Percentiles rank a stretch among this genome's conserved stretches.
Conservation (phyloP, 164 flowering plant genomes). For the Macadamia integrifolia region DNA sequence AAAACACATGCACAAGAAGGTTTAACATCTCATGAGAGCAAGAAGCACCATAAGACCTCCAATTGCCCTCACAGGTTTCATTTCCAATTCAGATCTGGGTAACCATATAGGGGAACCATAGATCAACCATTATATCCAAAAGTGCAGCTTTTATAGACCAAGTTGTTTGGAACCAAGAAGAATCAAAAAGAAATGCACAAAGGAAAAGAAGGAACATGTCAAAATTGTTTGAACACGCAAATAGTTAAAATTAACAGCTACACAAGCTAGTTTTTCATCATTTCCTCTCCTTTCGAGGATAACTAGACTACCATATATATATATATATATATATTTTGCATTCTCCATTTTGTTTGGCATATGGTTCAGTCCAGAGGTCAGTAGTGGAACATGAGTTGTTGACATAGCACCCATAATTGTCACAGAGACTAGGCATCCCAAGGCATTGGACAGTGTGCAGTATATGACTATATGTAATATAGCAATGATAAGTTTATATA, state of each 20-base stretch:
- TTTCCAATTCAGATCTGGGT: neutral
- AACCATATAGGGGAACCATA: neutral
- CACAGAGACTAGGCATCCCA: too few relatives aligned
- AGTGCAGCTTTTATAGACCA: neutral
- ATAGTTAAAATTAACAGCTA: too few relatives aligned
- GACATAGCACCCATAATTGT: too few relatives aligned
- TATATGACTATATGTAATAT: too few relatives aligned
- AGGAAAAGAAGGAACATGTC: neutral
- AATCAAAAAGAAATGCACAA: neutral
- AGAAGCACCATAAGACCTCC: neutral
- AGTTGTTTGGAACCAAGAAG: neutral
- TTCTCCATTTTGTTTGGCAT: neutral
- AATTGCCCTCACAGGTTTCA: neutral
- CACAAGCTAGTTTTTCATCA: neutral
- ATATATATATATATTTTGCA: neutral
- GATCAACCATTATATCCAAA: neutral
- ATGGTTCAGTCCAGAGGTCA: neutral
- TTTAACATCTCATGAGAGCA: slow-evolving; percentile 1
- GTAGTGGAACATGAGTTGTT: neutral
- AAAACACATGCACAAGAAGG: neutral
- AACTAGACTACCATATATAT: neutral
- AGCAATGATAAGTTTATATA: too few relatives aligned
- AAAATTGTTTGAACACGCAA: too few relatives aligned
- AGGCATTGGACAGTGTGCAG: too few relatives aligned
- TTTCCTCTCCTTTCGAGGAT: neutral